These are phyloP conservation scores for Naganishia onofrii DNA, from an alignment of 768 basidiomycete species.

Conservation along the genomic window DNA sequence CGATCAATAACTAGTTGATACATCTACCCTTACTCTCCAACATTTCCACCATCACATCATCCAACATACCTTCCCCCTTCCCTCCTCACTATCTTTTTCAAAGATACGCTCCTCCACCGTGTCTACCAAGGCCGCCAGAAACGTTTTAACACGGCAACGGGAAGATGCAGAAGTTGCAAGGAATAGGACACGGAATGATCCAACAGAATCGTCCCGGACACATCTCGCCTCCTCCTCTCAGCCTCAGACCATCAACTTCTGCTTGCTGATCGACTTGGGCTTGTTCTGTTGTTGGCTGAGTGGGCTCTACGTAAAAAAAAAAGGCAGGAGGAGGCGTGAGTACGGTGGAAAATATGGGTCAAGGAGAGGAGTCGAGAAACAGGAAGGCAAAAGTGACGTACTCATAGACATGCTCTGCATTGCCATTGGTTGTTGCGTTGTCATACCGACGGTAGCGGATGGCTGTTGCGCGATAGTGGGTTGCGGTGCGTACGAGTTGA, in stretches of 20 bases:
- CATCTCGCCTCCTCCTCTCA: conserved; percentile 25
- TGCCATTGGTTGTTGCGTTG: conserved; percentile 1
- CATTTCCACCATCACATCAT: background rate
- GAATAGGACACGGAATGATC: conserved; percentile 27
- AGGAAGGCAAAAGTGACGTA: background rate
- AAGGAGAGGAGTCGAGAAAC: conserved; percentile 1
- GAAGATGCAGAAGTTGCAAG: conserved; percentile 28
- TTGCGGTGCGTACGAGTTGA: conserved; percentile 18
- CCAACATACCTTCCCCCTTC: no score
- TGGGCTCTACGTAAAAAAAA: conserved; percentile 8
- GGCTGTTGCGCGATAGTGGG: conserved; percentile 17
- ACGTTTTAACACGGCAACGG: conserved; percentile 21
- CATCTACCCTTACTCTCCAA: background rate
- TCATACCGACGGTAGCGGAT: conserved; percentile 6
- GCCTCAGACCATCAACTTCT: conserved; percentile 15
- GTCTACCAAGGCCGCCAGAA: no score
- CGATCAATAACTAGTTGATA: background rate
- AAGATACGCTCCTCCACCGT: background rate
- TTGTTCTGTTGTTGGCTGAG: conserved; percentile 17
- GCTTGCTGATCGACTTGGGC: conserved; percentile 13
- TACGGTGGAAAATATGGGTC: background rate
- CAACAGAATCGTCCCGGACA: conserved; percentile 27
- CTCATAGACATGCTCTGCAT: conserved; percentile 20
- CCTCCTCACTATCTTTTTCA: background rate
- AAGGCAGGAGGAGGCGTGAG: background rate